Evolutionary conservation across 495 filamentous ascomycete species (phyloP).

Genomic region (Cercophora newfieldiana): DNA sequence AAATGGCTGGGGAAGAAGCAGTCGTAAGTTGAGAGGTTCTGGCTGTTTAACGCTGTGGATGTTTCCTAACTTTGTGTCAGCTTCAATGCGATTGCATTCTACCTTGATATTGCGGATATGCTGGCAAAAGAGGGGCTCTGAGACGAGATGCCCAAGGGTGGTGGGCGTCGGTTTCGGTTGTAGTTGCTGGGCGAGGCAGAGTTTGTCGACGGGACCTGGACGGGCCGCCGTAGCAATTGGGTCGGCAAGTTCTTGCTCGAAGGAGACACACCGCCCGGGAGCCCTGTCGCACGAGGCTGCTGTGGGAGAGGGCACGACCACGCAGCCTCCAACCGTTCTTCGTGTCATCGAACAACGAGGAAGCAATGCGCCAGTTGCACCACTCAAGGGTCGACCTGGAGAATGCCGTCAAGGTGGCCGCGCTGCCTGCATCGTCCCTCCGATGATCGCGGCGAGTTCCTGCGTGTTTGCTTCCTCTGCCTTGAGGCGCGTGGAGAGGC

Average conservation of each 20-base stretch:
- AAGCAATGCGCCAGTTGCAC: no score
- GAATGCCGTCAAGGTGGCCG: no score
- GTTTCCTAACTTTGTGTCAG: conserved; percentile 42
- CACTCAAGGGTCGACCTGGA: background rate
- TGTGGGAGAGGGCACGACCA: background rate
- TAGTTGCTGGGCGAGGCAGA: background rate
- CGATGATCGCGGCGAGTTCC: background rate
- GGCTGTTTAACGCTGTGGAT: background rate
- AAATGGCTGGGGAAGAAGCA: conserved; percentile 66
- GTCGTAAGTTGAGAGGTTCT: conserved; percentile 67
- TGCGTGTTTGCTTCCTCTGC: background rate
- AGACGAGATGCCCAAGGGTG: background rate
- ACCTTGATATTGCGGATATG: conserved; percentile 88
- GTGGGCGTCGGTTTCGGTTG: background rate
- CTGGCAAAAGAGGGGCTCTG: conserved; percentile 70
- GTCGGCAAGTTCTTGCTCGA: background rate
- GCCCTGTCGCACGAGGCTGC: background rate
- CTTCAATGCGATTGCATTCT: conserved; percentile 96
- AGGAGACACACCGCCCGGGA: background rate
- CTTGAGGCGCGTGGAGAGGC: background rate
- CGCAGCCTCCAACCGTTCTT: background rate
- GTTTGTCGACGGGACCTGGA: background rate
- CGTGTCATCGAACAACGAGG: background rate
- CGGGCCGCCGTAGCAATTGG: background rate
- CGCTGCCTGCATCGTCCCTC: background rate